A percentile compares a stretch with the other conserved stretches of the same genome.
Conservation (phyloP, 2,329 filamentous ascomycete species). For the Alternaria dauci region DNA sequence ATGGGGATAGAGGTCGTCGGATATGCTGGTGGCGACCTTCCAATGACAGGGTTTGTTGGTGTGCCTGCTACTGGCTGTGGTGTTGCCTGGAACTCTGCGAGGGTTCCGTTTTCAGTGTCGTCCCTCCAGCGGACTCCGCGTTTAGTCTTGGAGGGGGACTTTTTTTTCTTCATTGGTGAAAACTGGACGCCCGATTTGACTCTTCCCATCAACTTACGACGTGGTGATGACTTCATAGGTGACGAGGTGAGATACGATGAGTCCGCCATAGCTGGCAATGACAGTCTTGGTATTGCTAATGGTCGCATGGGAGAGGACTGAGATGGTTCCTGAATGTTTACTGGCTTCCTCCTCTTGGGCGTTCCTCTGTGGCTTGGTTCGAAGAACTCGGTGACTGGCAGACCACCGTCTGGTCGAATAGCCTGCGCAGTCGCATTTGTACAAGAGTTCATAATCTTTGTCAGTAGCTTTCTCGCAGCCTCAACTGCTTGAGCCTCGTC, state of each 20-base stretch:
- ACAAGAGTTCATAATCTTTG: constrained; percentile 79
- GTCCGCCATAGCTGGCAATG: constrained; percentile 41
- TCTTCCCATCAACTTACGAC: constrained; percentile 66
- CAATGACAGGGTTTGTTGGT: constrained; percentile 64
- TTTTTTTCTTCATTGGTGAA: constrained; percentile 83
- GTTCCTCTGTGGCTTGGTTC: constrained; percentile 77
- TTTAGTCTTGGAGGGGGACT: constrained; percentile 69
- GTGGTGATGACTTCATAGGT: constrained; percentile 80
- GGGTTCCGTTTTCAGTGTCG: constrained; percentile 82
- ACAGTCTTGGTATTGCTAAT: constrained; percentile 20
- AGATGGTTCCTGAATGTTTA: constrained; percentile 57
- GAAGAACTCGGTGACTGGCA: constrained; percentile 69
- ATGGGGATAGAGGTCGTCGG: constrained; percentile 41
- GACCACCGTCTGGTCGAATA: constrained; percentile 84
- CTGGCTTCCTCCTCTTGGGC: constrained; percentile 72
- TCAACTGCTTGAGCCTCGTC: constrained; percentile 82
- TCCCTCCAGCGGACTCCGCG: constrained; percentile 91
- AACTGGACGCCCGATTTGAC: constrained; percentile 79
- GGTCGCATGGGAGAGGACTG: constrained; percentile 59
- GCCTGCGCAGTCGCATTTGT: constrained; percentile 79
- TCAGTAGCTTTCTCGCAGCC: constrained; percentile 79
- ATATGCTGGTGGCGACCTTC: constrained; percentile 63
- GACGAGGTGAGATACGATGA: constrained; percentile 60
- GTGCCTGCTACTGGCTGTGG: constrained; percentile 73
- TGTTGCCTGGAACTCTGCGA: constrained; percentile 92